These are phyloP conservation scores for Trichosanthes truncata DNA, from an alignment of 306 rosid genomes.

Conservation along the genomic window DNA sequence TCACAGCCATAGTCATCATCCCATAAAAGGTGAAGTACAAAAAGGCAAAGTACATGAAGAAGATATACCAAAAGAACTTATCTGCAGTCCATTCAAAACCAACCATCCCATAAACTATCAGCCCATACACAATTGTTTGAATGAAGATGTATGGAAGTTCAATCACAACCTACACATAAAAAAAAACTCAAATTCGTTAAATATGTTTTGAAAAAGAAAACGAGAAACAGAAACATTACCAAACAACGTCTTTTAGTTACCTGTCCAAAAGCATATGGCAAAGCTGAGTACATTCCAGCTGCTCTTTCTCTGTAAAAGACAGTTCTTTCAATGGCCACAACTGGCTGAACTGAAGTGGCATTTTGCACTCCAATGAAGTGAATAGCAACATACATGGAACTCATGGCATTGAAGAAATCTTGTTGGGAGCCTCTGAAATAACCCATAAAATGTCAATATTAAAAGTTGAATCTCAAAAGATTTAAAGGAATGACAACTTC, in stretches of 20 bases:
- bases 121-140: conserved; percentile 7
- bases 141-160: conserved; percentile 12
- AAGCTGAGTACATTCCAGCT: conserved; percentile 41
- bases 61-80: conserved; percentile 17
- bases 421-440: conserved; percentile 20
- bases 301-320: conserved; percentile 43
- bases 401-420: conserved; percentile 31
- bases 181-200: background rate
- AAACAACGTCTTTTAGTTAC: background rate
- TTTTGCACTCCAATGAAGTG: conserved; percentile 29
- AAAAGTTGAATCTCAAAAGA: background rate
- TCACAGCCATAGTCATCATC: conserved; percentile 18
- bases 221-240: background rate
- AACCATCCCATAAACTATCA: conserved; percentile 12
- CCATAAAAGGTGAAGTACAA: conserved; percentile 16
- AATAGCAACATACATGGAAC: conserved; percentile 32
- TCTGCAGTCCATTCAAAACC: conserved; percentile 12
- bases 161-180: background rate
- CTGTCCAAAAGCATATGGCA: conserved; percentile 45
- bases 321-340: conserved; percentile 31
- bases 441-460: background rate
- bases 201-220: background rate
- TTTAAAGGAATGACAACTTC: background rate
- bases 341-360: conserved; percentile 30
- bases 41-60: conserved; percentile 13